Evolutionary conservation across 192 early-diverging fungal genomes (phyloP), one percentile per base, ranked within the genome.

Genomic region (Coemansia sp.): DNA sequence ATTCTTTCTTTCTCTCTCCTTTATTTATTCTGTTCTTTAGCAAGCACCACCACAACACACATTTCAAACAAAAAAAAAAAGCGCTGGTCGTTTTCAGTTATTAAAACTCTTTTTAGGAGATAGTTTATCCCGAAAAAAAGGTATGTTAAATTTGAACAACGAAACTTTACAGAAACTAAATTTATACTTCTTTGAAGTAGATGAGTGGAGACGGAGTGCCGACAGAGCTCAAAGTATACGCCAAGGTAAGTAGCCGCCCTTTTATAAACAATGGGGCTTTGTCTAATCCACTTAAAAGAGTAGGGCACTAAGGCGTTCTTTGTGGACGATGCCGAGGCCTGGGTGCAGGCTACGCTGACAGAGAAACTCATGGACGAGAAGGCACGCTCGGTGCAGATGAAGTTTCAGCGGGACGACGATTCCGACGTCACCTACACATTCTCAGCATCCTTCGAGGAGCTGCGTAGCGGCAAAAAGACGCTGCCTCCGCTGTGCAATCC

Each of bases 401-500:
- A 36, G 16, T 76, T 76, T 45, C 40, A 48, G 43, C 54, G 72
- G 21, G 15, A 36, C 11, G 63, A 63, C 21, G 50, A 46, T n/a
- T 55, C 42, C 47, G 65, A 66, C 42, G 59, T 77, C 13, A 36
- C 63, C 35, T 67, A 77, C 28, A 55, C 70, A 19, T 55, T 64
- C 14, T 77, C 70, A 46, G 37, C 50, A 16, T 62, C 70, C 52
- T 68, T 77, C 36, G 67, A 54, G 0, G 73, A 77, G 63, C 44
- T 63, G 4, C 59, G 63, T 2, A 68, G 59, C 33, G 73, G 70
- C 43, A 41, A 50, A 5, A 63, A 62, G 52, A 48, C 70, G 18
- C 72, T 98, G 39, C 96, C 96, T 38, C 92, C 91, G 30, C 80
- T 98, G 44, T 82, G 92, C 66, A 99, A 99, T 59, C 94, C 96